Evolutionary conservation across 768 basidiomycete genomes (phyloP).

Genomic region (Auricularia sp.): DNA sequence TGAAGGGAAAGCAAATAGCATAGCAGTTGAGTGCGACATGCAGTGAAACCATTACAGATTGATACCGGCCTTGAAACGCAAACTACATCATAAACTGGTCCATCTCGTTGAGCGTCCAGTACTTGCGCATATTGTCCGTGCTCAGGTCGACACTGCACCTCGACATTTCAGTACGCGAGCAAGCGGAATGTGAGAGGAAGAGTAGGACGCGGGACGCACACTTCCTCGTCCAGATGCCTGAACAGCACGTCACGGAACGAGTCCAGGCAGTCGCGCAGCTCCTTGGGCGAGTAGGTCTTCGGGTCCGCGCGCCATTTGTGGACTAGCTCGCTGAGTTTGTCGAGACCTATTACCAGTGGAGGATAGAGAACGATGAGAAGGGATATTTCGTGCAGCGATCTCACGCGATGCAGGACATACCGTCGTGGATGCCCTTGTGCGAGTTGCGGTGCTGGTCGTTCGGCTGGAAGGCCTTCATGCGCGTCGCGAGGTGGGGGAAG

Average conservation of each 20-base stretch:
- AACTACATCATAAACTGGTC: constrained; percentile 12
- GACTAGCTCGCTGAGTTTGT: constrained; percentile 30
- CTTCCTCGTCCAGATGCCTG: constrained; percentile 46
- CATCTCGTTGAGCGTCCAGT: constrained; percentile 41
- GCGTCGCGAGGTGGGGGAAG: constrained; percentile 41
- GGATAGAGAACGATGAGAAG: no score
- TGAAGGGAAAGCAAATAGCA: no score
- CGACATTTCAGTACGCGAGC: not conserved
- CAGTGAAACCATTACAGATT: no score
- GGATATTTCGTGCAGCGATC: no score
- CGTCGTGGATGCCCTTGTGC: constrained; percentile 46
- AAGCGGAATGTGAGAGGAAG: not conserved
- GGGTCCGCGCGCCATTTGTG: constrained; percentile 35
- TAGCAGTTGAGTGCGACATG: no score
- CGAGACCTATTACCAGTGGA: constrained; percentile 25
- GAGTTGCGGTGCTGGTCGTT: constrained; percentile 38
- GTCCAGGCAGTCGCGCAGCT: constrained; percentile 42
- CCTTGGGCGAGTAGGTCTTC: constrained; percentile 37
- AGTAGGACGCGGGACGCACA: constrained; percentile 12
- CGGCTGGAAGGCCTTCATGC: constrained; percentile 23
- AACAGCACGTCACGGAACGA: constrained; percentile 37
- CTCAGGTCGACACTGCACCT: constrained; percentile 28
- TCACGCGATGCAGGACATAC: constrained; percentile 16
- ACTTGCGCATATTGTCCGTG: constrained; percentile 43
- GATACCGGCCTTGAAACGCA: no score